Percentiles rank a stretch among this genome's conserved stretches.
phyloP scores from a whole-genome alignment of 2,329 filamentous ascomycete species.

The Zasmidium cellare region DNA sequence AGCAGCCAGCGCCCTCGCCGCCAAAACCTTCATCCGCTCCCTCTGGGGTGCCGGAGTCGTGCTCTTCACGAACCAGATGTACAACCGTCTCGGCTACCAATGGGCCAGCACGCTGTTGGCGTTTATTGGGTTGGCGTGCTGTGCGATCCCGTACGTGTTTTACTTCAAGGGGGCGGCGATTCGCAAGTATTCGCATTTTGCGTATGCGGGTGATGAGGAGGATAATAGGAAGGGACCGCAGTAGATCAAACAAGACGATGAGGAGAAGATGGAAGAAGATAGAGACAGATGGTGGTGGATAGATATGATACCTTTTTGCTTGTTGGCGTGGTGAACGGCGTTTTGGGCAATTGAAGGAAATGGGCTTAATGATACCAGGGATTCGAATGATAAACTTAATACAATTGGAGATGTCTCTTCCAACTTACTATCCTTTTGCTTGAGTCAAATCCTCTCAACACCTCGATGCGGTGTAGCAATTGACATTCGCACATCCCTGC shows the following conservation, averaged over 20 bases:
- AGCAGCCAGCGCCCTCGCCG: slow-evolving; percentile 53
- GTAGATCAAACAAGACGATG: slow-evolving; percentile 2
- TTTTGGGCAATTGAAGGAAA: no score
- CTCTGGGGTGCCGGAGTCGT: slow-evolving; percentile 20
- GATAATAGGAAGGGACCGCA: slow-evolving; percentile 27
- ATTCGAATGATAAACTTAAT: no score
- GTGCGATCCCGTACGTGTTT: slow-evolving; percentile 61
- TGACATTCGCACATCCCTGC: no score
- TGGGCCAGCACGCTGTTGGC: slow-evolving; percentile 49
- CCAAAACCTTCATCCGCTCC: slow-evolving; percentile 27
- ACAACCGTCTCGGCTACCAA: slow-evolving; percentile 45
- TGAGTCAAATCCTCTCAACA: no score
- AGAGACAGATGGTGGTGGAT: no score
- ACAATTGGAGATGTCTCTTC: no score
- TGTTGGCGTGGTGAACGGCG: no score
- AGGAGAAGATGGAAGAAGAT: no score
- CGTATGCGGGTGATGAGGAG: slow-evolving; percentile 63
- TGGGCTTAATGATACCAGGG: no score
- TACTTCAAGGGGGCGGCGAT: slow-evolving; percentile 75
- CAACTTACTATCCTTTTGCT: no score
- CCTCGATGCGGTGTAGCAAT: no score
- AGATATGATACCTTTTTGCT: no score
- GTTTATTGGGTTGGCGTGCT: slow-evolving; percentile 42
- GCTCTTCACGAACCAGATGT: slow-evolving; percentile 38
- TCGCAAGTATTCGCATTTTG: slow-evolving; percentile 67